These are phyloP conservation scores for Cylindrotheca fusiformis DNA, from an alignment of 108 stramenopile genomes.

Conservation along the genomic window DNA sequence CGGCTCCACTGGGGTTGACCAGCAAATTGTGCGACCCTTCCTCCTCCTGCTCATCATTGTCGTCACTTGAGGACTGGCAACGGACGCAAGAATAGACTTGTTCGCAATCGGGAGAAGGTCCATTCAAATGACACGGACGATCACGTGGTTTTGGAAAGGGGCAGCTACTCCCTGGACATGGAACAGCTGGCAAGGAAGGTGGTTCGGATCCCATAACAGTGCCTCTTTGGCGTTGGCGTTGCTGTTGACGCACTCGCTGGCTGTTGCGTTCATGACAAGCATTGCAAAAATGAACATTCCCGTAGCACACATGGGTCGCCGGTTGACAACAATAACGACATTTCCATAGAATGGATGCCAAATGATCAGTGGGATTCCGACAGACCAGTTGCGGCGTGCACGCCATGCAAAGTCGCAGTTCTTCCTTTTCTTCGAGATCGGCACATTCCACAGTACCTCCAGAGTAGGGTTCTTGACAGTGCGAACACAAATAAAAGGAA, in stretches of 20 bases:
- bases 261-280: conserved; percentile 56
- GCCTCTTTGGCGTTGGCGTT: conserved; percentile 21
- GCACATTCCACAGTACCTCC: conserved; percentile 72
- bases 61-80: conserved; percentile 25
- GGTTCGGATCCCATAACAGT: conserved; percentile 2
- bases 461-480: conserved; percentile 68
- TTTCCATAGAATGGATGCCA: conserved; percentile 55
- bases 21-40: conserved; percentile 62
- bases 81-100: conserved; percentile 58
- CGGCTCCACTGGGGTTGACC: conserved; percentile 52
- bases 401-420: conserved; percentile 42
- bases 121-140: conserved; percentile 46
- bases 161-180: conserved; percentile 45
- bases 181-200: conserved; percentile 37
- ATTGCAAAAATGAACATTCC: conserved; percentile 63
- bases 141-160: conserved; percentile 43
- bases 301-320: conserved; percentile 54
- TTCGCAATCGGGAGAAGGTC: conserved; percentile 47
- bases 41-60: neutral
- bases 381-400: conserved; percentile 57
- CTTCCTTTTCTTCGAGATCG: conserved; percentile 11
- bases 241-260: conserved; percentile 21
- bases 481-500: conserved; percentile 62
- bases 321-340: conserved; percentile 74
- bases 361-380: conserved; percentile 43